Conservation (phyloP, 805 yeast genomes). For the Ogataea glucozyma region DNA sequence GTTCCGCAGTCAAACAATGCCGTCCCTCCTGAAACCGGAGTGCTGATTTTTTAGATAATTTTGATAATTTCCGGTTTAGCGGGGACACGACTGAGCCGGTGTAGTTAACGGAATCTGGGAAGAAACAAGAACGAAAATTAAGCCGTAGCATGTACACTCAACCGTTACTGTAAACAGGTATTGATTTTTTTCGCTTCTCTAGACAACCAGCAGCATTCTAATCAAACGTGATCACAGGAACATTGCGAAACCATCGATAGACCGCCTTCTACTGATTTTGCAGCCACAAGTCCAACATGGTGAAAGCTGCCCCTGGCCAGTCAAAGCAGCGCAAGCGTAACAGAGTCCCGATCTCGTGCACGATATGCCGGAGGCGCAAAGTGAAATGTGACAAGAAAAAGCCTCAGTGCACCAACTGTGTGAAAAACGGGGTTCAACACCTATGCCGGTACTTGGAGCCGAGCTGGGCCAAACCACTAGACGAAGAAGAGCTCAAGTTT, state of each 20-base stretch:
- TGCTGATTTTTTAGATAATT: slow-evolving; percentile 22
- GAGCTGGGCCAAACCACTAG: slow-evolving; percentile 54
- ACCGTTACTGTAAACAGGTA: too few relatives aligned
- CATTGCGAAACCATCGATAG: too few relatives aligned
- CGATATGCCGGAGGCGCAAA: slow-evolving; percentile 40
- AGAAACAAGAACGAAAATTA: neutral
- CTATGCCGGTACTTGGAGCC: slow-evolving; percentile 59
- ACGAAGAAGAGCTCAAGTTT: slow-evolving; percentile 33
- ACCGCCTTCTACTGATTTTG: too few relatives aligned
- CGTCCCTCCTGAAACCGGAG: neutral
- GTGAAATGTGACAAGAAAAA: slow-evolving; percentile 46
- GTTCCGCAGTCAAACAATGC: slow-evolving; percentile 1
- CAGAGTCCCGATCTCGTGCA: slow-evolving; percentile 42
- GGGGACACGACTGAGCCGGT: slow-evolving; percentile 4
- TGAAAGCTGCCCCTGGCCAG: slow-evolving; percentile 15
- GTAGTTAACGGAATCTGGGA: neutral
- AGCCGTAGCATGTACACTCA: too few relatives aligned
- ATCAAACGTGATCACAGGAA: too few relatives aligned
- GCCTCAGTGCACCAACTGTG: slow-evolving; percentile 59
- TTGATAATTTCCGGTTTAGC: slow-evolving; percentile 2
- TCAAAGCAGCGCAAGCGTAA: slow-evolving; percentile 37
- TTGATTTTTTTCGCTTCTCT: too few relatives aligned
- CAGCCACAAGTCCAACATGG: slow-evolving; percentile 16
- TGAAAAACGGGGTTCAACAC: slow-evolving; percentile 58
- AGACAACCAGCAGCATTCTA: too few relatives aligned